phyloP scores from a whole-genome alignment of 208 protist genomes.

The Acanthamoeba polyphaga region DNA sequence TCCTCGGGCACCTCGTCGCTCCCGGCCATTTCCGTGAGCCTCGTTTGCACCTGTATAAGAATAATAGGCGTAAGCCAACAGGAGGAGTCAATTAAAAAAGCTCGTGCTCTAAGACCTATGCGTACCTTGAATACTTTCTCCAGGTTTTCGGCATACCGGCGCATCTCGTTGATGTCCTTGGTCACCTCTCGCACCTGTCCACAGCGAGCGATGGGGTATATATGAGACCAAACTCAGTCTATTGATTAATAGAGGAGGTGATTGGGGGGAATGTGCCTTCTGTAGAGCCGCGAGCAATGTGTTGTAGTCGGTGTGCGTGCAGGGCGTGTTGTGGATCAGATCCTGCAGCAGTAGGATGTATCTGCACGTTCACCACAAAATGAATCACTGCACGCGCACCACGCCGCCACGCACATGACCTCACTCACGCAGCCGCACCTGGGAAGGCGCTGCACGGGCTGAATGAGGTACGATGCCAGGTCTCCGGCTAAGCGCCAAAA shows the following conservation, averaged over 20 bases:
- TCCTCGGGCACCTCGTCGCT: background rate
- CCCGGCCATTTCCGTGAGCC: background rate
- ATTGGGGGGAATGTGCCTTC: background rate
- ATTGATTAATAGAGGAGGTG: background rate
- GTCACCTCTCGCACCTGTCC: constrained; percentile 9
- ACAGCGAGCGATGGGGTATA: background rate
- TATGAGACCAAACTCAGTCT: too few relatives aligned
- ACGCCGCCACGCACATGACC: background rate
- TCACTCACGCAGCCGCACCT: background rate
- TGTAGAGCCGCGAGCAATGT: background rate
- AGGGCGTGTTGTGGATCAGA: background rate
- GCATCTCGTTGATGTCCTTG: constrained; percentile 35
- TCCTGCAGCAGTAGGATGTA: constrained; percentile 10
- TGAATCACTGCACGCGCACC: background rate
- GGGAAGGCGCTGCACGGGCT: background rate
- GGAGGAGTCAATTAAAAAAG: too few relatives aligned
- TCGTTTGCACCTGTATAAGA: background rate
- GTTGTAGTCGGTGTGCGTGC: background rate
- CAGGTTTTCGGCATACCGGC: constrained; percentile 19
- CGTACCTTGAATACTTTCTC: constrained; percentile 42
- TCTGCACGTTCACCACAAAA: background rate
- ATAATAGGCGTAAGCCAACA: background rate
- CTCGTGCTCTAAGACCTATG: too few relatives aligned
- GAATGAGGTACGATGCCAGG: background rate
- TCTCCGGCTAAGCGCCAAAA: background rate